Conservation (phyloP, 768 basidiomycete genomes). For the Collybia mongolica region DNA sequence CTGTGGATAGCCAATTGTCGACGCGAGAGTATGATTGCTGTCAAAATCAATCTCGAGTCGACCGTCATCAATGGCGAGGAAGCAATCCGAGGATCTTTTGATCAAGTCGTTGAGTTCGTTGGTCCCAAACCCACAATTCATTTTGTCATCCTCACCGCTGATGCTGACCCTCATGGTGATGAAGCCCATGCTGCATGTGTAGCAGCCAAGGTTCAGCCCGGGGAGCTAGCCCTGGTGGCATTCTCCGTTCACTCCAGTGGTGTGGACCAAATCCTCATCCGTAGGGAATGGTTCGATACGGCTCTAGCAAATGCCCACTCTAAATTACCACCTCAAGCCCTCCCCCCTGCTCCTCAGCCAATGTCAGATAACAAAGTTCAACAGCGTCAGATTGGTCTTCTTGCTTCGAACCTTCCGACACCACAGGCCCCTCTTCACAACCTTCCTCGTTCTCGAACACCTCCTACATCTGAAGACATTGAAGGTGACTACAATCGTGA, state of each 20-base stretch:
- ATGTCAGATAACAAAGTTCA: slow-evolving; percentile 22
- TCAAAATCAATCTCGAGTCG: slow-evolving; percentile 71
- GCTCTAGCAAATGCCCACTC: slow-evolving; percentile 54
- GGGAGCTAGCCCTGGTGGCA: slow-evolving; percentile 78
- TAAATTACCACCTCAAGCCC: slow-evolving; percentile 58
- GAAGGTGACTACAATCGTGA: slow-evolving; percentile 65
- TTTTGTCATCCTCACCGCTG: slow-evolving; percentile 84
- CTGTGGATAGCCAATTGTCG: slow-evolving; percentile 87
- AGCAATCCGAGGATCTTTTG: slow-evolving; percentile 62
- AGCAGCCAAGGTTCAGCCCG: slow-evolving; percentile 74
- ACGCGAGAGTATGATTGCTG: slow-evolving; percentile 79
- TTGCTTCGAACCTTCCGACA: slow-evolving; percentile 14
- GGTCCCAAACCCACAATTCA: slow-evolving; percentile 87
- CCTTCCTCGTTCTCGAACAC: slow-evolving; percentile 48
- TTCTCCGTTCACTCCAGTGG: slow-evolving; percentile 91
- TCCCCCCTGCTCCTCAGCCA: slow-evolving; percentile 27
- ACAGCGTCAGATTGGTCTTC: slow-evolving; percentile 19
- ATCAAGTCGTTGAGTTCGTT: slow-evolving; percentile 80
- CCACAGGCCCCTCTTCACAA: slow-evolving; percentile 14
- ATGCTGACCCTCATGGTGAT: slow-evolving; percentile 79
- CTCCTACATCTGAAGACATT: slow-evolving; percentile 74
- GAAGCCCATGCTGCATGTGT: slow-evolving; percentile 84
- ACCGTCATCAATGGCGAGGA: slow-evolving; percentile 62
- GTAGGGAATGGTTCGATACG: slow-evolving; percentile 82
- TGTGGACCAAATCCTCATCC: slow-evolving; percentile 84